Evolutionary conservation across 345 rosid species (phyloP), one percentile per base, ranked within the genome.

Genomic region (Eucalyptus regnans): DNA sequence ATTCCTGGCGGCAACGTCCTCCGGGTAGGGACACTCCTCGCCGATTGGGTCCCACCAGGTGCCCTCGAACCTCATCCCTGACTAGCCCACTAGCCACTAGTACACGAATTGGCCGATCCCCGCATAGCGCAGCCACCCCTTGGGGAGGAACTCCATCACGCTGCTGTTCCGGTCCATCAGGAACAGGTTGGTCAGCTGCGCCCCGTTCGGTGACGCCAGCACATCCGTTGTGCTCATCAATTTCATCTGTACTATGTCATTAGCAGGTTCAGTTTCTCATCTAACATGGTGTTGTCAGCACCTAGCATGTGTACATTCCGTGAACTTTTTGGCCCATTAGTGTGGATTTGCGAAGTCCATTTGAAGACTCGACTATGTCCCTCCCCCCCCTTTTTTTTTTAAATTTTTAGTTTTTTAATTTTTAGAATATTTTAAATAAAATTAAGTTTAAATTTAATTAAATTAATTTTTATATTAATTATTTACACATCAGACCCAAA

Each of bases 131-230:
- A 92, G 90, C 97, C 97, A 95, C 33, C 99, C 98, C 88, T 94
- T 96, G 3, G 98, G 96, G 86, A 92, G 92, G 86, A 96, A 95
- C 88, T 96, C 96, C 97, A 95, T 94, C 12, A 95, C 94, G 43
- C 96, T 96, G 92, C 96, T 94, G 86, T 94, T 90, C 89, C 86
- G 89, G 87, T 95, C 93, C 98, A 95, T 95, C 18, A 95, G 89
- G 94, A 96, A 91, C 93, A 95, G 86, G 95, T 96, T 95, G n/a
- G 97, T 92, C 12, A 96, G 90, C 29, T 96, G 96, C 22, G 96
- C 97, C 12, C 96, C 98, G 23, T 94, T 96, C 9, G 96, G 92
- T n/a, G 96, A 95, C n/a, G 93, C 93, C 86, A 96, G 90, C 84
- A 95, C 92, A 86, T 94, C 95, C 13, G 98, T 95, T 89, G 20